Evolutionary conservation across 2,329 filamentous ascomycete species (phyloP), one percentile per base, ranked within the genome.

Genomic region (Aquanectria penicillioides): DNA sequence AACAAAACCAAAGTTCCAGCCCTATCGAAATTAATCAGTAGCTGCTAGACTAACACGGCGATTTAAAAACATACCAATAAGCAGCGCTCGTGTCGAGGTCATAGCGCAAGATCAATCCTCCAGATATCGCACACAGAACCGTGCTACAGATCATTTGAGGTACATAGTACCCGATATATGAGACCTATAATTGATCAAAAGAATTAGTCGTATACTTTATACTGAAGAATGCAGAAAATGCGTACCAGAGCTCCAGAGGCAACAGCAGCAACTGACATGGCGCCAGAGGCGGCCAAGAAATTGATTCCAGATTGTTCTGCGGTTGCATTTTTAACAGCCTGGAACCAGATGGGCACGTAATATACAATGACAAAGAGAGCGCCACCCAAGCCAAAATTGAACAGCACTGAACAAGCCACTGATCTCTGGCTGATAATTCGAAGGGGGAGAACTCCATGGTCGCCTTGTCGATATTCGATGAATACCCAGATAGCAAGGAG

Each of bases 151-250:
- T 57, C 60, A 64, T 50, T 31, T 63, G 51, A 17, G 62, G 60
- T 10, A 55, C 51, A 15, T 55, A 63, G 26, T 67, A 69, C 4
- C 59, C 61, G n/a, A 60, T 53, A 3, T 7, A 18, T n/a, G 33
- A 23, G 12, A 31, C 37, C 49, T 44, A 22, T 7, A 11, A 10
- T 18, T 31, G 23, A 11, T n/a, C 15, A 2, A 7, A 25, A 12
- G 3, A 3, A 6, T 49, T 29, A 38, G n/a, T 9, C 7, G 1
- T 25, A 13, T 2, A 25, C 3, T 6, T 25, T 25, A 7, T 20
- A 7, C n/a, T n/a, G n/a, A 8, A 40, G 25, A 6, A 20, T n/a
- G 15, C 5, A 7, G 18, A 40, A 13, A 6, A 17, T 22, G 31
- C 34, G n/a, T 50, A 50, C 47, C 47, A 50, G 17, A 9, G n/a